Conservation (phyloP, 768 basidiomycete genomes). For the Naganishia vaughanmartiniae region DNA sequence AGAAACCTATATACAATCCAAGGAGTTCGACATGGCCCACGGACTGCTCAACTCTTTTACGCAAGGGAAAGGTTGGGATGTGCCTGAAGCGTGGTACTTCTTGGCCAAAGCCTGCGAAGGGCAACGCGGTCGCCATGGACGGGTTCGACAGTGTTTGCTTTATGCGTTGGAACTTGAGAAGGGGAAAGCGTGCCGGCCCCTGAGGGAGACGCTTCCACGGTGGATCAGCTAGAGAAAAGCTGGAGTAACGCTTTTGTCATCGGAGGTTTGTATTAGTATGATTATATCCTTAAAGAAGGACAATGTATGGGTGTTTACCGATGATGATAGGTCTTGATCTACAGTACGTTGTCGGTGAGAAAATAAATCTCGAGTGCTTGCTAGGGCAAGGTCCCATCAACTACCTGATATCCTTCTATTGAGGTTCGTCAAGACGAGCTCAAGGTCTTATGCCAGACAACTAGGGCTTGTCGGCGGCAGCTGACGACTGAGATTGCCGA, state of each 20-base stretch:
- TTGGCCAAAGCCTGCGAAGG: conserved; percentile 75
- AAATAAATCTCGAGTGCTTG: no score
- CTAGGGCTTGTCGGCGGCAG: no score
- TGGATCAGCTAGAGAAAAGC: neutral
- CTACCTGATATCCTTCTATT: no score
- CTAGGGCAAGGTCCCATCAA: no score
- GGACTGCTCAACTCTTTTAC: conserved; percentile 74
- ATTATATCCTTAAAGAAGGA: neutral
- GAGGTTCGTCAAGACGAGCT: no score
- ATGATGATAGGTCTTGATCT: neutral
- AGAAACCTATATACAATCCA: conserved; percentile 64
- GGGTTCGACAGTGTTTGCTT: conserved; percentile 70
- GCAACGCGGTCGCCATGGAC: conserved; percentile 64
- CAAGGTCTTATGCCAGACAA: no score
- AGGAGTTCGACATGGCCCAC: conserved; percentile 75
- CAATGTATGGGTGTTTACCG: neutral
- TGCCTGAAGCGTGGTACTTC: conserved; percentile 92
- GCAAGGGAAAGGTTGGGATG: conserved; percentile 73
- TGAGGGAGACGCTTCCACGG: conserved; percentile 23
- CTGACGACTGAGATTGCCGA: no score
- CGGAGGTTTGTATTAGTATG: neutral
- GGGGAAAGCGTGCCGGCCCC: conserved; percentile 48
- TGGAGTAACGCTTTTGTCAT: neutral
- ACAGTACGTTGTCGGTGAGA: no score
- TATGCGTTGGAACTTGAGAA: conserved; percentile 61